Evolutionary conservation across 768 basidiomycete genomes (phyloP).

Genomic region (Suillus americanus): DNA sequence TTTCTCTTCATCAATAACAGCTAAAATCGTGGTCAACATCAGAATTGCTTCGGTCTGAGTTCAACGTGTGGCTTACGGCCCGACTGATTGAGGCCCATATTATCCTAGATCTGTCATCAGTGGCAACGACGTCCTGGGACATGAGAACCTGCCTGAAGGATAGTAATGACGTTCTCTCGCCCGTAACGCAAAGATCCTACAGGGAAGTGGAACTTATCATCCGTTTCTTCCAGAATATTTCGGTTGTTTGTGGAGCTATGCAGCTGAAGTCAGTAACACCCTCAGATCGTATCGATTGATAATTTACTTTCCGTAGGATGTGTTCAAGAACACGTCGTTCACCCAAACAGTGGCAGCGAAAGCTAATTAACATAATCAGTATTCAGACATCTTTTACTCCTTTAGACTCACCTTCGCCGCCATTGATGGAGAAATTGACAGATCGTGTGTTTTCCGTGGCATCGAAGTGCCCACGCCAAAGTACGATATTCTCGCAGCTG

Average conservation of each 20-base stretch:
- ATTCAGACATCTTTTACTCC: background rate
- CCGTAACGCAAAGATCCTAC: constrained; percentile 47
- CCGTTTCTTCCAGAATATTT: constrained; percentile 62
- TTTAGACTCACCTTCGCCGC: constrained; percentile 59
- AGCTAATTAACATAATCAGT: constrained; percentile 31
- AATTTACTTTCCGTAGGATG: constrained; percentile 72
- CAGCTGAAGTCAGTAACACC: background rate
- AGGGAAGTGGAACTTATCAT: constrained; percentile 66
- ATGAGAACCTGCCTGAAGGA: constrained; percentile 55
- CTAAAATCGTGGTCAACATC: constrained; percentile 23
- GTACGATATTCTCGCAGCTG: constrained; percentile 79
- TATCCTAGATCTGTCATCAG: constrained; percentile 48
- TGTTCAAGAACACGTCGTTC: constrained; percentile 68
- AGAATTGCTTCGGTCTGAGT: background rate
- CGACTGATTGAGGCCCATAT: constrained; percentile 76
- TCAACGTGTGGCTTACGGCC: constrained; percentile 36
- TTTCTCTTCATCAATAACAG: constrained; percentile 54
- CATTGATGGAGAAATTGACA: constrained; percentile 77
- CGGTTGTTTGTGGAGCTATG: constrained; percentile 65
- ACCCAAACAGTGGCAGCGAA: constrained; percentile 85
- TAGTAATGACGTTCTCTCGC: constrained; percentile 72
- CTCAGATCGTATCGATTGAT: background rate
- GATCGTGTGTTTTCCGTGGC: constrained; percentile 59
- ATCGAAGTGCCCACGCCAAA: constrained; percentile 82
- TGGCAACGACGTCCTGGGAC: background rate